Evolutionary conservation across 805 yeast species (phyloP).

Genomic region (Tetrapisispora namnaoensis): DNA sequence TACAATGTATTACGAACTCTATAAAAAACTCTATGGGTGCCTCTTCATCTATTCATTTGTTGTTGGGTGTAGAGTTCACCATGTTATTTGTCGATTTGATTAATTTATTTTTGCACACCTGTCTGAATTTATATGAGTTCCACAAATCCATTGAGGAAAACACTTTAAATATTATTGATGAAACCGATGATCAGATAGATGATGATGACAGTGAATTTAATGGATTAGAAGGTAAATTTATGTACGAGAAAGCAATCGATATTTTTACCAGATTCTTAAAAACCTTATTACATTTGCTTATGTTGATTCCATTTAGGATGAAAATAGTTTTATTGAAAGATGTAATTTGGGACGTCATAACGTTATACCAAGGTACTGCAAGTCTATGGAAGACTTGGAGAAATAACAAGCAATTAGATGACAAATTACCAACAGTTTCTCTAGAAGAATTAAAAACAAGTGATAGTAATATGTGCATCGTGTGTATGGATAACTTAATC

Average conservation of each 20-base stretch:
- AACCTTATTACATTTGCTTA: constrained; percentile 36
- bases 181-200: constrained; percentile 31
- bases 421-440: constrained; percentile 53
- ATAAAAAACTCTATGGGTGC: constrained; percentile 8
- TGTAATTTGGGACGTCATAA: constrained; percentile 30
- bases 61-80: constrained; percentile 71
- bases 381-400: constrained; percentile 34
- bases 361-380: constrained; percentile 28
- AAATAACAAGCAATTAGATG: constrained; percentile 52
- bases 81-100: constrained; percentile 48
- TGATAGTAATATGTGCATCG: constrained; percentile 63
- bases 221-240: constrained; percentile 61
- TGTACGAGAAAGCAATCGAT: constrained; percentile 49
- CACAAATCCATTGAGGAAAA: constrained; percentile 4
- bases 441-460: constrained; percentile 54
- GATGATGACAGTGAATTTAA: constrained; percentile 27
- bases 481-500: constrained; percentile 86
- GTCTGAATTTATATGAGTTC: constrained; percentile 44
- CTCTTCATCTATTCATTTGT: constrained; percentile 45
- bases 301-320: constrained; percentile 37
- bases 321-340: constrained; percentile 44
- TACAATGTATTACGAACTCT: constrained; percentile 40
- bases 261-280: constrained; percentile 40
- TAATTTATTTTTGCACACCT: constrained; percentile 15
- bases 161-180: neutral